Evolutionary conservation across 306 rosid species (phyloP), one percentile per base, ranked within the genome.

Genomic region (Alnus rubra): DNA sequence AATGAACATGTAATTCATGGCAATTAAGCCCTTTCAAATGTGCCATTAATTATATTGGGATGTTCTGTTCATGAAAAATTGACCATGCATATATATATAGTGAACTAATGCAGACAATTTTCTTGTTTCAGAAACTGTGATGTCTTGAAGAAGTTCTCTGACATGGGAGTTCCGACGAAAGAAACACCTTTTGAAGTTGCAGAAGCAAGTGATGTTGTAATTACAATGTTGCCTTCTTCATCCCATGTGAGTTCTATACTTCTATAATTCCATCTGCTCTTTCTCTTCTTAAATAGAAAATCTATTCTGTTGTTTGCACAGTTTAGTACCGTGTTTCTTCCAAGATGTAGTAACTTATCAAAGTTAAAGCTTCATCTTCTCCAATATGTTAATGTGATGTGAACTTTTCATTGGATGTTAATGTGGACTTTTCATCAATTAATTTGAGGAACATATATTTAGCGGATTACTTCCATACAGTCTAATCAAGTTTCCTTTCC

Each of bases 201-300:
- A 23, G 97, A 92, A 85, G 93, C 89, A 77, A 85, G 95, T 82
- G 98, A 92, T 82, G 91, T 88, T 78, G 92, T 92, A 50, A 87
- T 95, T 76, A 95, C 98, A 35, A 95, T 95, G 98, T 86, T 95
- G 75, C 98, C 98, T 83, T 88, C 94, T 80, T 88, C 98, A 60
- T 82, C 98, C 39, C 94, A 94, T 82, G 98, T 94, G 85, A 86
- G 97, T 84, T 82, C 28, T 64, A 1, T 53, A 76, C 45, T 56
- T 77, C 33, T 70, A 49, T 60, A 58, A 18, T 16, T 56, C 14
- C 74, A 37, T 69, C 79, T 50, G 14, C 33, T 49, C 48, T 72
- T 53, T 33, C 67, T 58, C 54, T 60, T 71, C 37, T 55, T 7
- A 31, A 14, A 28, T 44, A 73, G 51, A n/a, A 44, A 76, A 18